These are phyloP conservation scores for Didymella glomerata DNA, from an alignment of 2,329 filamentous ascomycete genomes.

Conservation along the genomic window DNA sequence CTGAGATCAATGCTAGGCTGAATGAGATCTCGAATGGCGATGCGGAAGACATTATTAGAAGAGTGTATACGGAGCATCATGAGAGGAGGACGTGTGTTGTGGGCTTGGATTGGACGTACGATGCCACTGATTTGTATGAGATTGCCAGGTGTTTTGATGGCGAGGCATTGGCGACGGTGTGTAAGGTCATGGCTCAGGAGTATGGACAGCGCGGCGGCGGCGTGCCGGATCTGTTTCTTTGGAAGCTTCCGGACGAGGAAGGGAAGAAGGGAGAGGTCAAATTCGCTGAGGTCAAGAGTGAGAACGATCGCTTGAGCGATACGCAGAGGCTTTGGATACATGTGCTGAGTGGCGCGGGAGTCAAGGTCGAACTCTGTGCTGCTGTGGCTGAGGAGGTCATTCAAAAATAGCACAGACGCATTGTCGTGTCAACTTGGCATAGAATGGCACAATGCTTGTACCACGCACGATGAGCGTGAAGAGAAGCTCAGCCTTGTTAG, in stretches of 20 bases:
- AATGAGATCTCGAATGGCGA: conserved; percentile 87
- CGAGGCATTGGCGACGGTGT: conserved; percentile 81
- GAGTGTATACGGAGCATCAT: conserved; percentile 73
- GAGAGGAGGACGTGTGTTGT: conserved; percentile 83
- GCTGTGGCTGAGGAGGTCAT: conserved; percentile 66
- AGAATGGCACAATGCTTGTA: too few species aligned
- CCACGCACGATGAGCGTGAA: too few species aligned
- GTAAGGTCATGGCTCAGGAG: conserved; percentile 95
- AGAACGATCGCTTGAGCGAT: conserved; percentile 92
- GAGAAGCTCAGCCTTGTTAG: too few species aligned
- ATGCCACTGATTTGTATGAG: conserved; percentile 78
- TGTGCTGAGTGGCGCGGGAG: conserved; percentile 83
- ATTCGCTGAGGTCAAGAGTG: conserved; percentile 69
- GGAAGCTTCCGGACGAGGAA: conserved; percentile 62
- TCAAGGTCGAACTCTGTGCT: conserved; percentile 82
- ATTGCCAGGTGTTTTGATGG: conserved; percentile 80
- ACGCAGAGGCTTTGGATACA: conserved; percentile 97
- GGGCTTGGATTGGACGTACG: conserved; percentile 90
- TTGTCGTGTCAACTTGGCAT: too few species aligned
- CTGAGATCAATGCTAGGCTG: conserved; percentile 86
- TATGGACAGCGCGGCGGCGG: conserved; percentile 87
- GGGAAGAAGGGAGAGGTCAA: conserved; percentile 67
- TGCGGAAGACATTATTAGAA: conserved; percentile 71
- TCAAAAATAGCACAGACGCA: conserved; percentile 15
- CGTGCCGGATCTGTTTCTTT: conserved; percentile 91